phyloP scores from a whole-genome alignment of 2,329 filamentous ascomycete genomes.

The Trichophyton mentagrophytes region DNA sequence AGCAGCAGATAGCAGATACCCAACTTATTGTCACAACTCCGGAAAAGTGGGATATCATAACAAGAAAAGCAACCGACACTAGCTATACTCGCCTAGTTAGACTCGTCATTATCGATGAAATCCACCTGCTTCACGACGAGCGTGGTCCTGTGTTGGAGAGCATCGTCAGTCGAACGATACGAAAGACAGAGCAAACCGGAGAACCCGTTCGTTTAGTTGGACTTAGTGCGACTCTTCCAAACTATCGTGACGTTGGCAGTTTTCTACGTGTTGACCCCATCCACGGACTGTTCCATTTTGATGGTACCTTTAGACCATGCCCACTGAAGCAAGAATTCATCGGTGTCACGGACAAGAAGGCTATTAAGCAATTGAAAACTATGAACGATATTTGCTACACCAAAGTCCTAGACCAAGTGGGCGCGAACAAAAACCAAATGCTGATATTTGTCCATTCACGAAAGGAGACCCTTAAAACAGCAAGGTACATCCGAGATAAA shows the following conservation, averaged over 20 bases:
- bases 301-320: conserved; percentile 85
- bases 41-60: conserved; percentile 99
- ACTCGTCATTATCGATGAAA: conserved; percentile 93
- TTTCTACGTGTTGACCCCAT: conserved; percentile 80
- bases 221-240: conserved; percentile 86
- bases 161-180: conserved; percentile 87
- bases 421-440: conserved; percentile 90
- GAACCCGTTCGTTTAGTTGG: conserved; percentile 86
- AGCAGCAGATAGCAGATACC: conserved; percentile 95
- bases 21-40: conserved; percentile 97
- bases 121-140: conserved; percentile 93
- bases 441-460: conserved; percentile 96
- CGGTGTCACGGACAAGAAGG: conserved; percentile 92
- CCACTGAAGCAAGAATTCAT: conserved; percentile 94
- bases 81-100: conserved; percentile 97
- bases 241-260: conserved; percentile 89
- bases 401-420: conserved; percentile 93
- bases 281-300: conserved; percentile 90
- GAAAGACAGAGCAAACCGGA: conserved; percentile 84
- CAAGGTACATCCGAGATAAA: conserved; percentile 90
- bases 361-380: conserved; percentile 95
- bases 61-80: conserved; percentile 88
- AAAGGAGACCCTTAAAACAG: conserved; percentile 96
- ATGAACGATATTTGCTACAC: conserved; percentile 99
- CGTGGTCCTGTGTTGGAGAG: conserved; percentile 93